These are phyloP conservation scores for Cryptococcus sp. DNA, from an alignment of 1,284 basidiomycete genomes.

Conservation along the genomic window DNA sequence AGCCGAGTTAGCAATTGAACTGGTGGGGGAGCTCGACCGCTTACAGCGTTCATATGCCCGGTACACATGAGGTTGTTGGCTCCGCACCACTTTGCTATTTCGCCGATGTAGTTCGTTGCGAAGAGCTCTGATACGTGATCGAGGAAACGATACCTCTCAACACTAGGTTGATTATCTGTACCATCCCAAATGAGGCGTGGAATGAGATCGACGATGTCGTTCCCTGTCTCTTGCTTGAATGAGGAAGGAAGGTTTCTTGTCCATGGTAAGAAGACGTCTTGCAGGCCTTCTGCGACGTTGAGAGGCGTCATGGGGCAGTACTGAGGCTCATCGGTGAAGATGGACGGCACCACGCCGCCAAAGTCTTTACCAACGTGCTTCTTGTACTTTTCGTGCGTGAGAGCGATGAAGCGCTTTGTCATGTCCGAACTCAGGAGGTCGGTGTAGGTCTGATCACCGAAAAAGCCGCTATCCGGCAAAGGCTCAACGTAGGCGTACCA, in stretches of 20 bases:
- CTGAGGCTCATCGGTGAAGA: slow-evolving; percentile 40
- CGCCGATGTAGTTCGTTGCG: slow-evolving; percentile 21
- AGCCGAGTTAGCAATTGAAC: neutral
- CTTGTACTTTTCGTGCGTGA: slow-evolving; percentile 34
- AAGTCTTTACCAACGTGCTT: slow-evolving; percentile 29
- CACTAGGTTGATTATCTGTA: slow-evolving; percentile 8
- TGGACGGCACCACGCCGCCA: slow-evolving; percentile 27
- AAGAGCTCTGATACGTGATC: slow-evolving; percentile 30
- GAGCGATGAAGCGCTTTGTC: slow-evolving; percentile 29
- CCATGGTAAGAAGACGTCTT: slow-evolving; percentile 38
- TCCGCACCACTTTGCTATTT: slow-evolving; percentile 29
- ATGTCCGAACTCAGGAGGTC: slow-evolving; percentile 28
- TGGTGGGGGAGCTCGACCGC: neutral
- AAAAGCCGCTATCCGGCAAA: slow-evolving; percentile 27
- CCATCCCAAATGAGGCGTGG: slow-evolving; percentile 32
- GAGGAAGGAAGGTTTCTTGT: slow-evolving; percentile 15
- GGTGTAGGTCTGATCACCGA: slow-evolving; percentile 29
- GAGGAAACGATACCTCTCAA: slow-evolving; percentile 23
- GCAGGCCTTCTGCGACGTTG: slow-evolving; percentile 10
- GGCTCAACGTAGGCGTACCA: slow-evolving; percentile 36
- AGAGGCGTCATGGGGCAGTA: slow-evolving; percentile 23
- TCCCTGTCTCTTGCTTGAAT: slow-evolving; percentile 13
- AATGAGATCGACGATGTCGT: slow-evolving; percentile 23
- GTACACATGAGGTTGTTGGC: slow-evolving; percentile 24
- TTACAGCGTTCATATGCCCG: slow-evolving; percentile 32